Percentiles rank a stretch among this genome's conserved stretches.
Conservation (phyloP, 306 rosid species). For the Dryas octopetala region DNA sequence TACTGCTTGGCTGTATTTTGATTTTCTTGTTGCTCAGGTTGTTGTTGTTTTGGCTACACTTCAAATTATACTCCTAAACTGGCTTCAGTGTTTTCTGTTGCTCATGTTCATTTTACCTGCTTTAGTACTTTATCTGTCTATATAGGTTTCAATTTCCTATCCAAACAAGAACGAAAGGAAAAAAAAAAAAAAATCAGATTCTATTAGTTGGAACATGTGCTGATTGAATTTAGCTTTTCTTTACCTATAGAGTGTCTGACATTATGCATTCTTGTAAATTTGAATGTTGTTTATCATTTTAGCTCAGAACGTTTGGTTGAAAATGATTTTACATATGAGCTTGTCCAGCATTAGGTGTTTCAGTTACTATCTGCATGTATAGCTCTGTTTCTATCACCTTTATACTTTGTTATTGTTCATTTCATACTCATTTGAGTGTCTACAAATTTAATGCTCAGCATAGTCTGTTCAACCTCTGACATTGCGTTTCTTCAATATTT, state of each 20-base stretch:
- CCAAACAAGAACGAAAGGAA: too few species aligned
- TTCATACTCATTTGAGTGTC: conserved; percentile 21
- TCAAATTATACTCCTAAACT: too few species aligned
- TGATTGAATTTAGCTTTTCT: too few species aligned
- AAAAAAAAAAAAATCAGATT: too few species aligned
- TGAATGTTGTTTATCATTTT: background rate
- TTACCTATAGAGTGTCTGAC: background rate
- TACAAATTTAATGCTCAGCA: conserved; percentile 6
- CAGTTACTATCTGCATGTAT: background rate
- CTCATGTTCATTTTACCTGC: background rate
- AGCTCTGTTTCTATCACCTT: background rate
- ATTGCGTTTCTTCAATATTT: conserved; percentile 12
- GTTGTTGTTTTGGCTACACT: background rate
- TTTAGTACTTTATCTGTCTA: background rate
- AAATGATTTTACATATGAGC: background rate
- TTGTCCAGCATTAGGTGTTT: background rate
- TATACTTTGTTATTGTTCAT: conserved; percentile 1
- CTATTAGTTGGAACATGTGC: too few species aligned
- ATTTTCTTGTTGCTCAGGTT: background rate
- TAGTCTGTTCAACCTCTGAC: conserved; percentile 23
- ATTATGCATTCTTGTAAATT: conserved; percentile 1
- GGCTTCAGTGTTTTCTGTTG: background rate
- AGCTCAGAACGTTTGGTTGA: background rate
- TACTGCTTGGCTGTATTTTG: background rate
- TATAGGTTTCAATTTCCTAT: too few species aligned